Conservation (phyloP, 805 yeast species). For the Wickerhamomyces ciferrii region DNA sequence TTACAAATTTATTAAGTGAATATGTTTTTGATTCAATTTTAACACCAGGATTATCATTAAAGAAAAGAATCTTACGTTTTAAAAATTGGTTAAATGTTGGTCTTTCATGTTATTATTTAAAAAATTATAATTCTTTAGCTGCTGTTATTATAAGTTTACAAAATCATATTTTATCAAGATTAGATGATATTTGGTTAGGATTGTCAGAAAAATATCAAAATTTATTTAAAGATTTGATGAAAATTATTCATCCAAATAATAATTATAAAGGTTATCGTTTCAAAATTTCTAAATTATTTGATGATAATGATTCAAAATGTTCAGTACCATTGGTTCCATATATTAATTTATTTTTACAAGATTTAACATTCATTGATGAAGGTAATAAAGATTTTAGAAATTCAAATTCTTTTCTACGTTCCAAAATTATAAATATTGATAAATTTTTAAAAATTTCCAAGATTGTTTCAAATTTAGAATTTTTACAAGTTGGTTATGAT, state of each 20-base stretch:
- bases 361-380: slow-evolving; percentile 74
- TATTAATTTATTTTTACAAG: slow-evolving; percentile 69
- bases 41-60: slow-evolving; percentile 41
- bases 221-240: slow-evolving; percentile 56
- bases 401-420: slow-evolving; percentile 43
- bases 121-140: slow-evolving; percentile 76
- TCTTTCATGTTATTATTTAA: slow-evolving; percentile 62
- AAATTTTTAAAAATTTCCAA: slow-evolving; percentile 65
- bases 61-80: slow-evolving; percentile 47
- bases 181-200: slow-evolving; percentile 53
- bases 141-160: slow-evolving; percentile 75
- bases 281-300: slow-evolving; percentile 52
- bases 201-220: slow-evolving; percentile 56
- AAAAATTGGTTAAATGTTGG: slow-evolving; percentile 74
- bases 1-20: slow-evolving; percentile 67
- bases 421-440: slow-evolving; percentile 62
- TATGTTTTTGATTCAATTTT: slow-evolving; percentile 69
- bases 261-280: slow-evolving; percentile 66
- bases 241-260: slow-evolving; percentile 70
- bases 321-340: slow-evolving; percentile 69
- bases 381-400: slow-evolving; percentile 70
- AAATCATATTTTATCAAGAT: slow-evolving; percentile 62
- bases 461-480: slow-evolving; percentile 61
- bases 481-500: slow-evolving; percentile 57
- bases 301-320: slow-evolving; percentile 30